phyloP scores from a whole-genome alignment of 2,329 filamentous ascomycete species.

The Remersonia thermophila region DNA sequence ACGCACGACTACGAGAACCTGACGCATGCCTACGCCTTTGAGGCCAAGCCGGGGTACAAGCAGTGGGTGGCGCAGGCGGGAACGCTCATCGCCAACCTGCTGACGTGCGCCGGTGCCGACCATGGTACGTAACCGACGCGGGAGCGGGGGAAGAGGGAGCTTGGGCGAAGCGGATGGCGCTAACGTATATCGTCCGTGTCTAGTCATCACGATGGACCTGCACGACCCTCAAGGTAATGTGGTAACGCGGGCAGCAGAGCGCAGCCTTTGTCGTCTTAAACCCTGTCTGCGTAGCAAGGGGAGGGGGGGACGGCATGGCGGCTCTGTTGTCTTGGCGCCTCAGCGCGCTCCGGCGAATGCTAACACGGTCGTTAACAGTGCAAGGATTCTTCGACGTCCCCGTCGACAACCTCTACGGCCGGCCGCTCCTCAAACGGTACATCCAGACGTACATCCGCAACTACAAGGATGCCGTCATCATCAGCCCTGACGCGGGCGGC shows the following conservation, averaged over 20 bases:
- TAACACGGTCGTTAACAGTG: slow-evolving; percentile 40
- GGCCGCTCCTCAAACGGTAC: slow-evolving; percentile 57
- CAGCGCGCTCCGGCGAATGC: neutral
- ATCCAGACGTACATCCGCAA: slow-evolving; percentile 73
- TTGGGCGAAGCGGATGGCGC: too few species aligned
- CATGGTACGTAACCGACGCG: slow-evolving; percentile 54
- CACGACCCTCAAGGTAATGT: slow-evolving; percentile 61
- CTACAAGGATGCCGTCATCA: slow-evolving; percentile 77
- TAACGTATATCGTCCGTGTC: neutral
- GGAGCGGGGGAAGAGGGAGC: too few species aligned
- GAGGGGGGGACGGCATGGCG: neutral
- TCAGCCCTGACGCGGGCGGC: slow-evolving; percentile 91
- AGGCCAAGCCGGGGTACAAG: slow-evolving; percentile 86
- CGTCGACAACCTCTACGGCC: slow-evolving; percentile 91
- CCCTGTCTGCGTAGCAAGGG: too few species aligned
- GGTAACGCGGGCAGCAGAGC: neutral
- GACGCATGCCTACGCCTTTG: slow-evolving; percentile 43
- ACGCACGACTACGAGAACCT: slow-evolving; percentile 55
- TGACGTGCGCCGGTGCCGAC: slow-evolving; percentile 91
- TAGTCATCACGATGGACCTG: slow-evolving; percentile 90
- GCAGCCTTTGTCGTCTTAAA: neutral
- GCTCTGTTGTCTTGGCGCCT: slow-evolving; percentile 1
- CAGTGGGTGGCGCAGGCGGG: slow-evolving; percentile 98
- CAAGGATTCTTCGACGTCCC: slow-evolving; percentile 99
- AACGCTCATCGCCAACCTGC: slow-evolving; percentile 82